Evolutionary conservation across 2,329 filamentous ascomycete species (phyloP), one percentile per base, ranked within the genome.

Genomic region (Colletotrichum lini): DNA sequence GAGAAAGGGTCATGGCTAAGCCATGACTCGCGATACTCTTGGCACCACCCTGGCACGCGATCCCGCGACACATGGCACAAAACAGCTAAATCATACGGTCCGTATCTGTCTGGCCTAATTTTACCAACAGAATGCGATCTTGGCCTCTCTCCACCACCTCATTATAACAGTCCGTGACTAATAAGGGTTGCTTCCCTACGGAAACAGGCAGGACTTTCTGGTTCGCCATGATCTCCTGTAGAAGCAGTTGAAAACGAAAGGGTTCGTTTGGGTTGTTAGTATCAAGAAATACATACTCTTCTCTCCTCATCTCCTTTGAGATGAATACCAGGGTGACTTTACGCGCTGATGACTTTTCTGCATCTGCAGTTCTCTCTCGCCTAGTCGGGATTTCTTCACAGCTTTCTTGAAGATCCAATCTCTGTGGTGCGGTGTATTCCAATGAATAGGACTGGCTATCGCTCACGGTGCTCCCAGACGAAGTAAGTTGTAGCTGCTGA

Each of bases 251-350:
- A 18, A 47, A 47, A 47, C 18, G 5, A 47, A 47, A 47, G 44
- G 44, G 1, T 47, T 47, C 18, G 44, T 47, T 47, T 47, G 6
- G 18, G 44, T 47, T 47, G 2, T 18, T n/a, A 47, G 44, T 47
- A 47, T 47, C 6, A 47, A 47, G 44, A 53, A 53, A 30, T 2
- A 53, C 15, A 53, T 53, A 53, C 50, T 53, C 50, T 53, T 53
- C 50, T 53, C 50, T 53, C n/a, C 26, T 53, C 13, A 18, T 30
- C 50, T 53, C 50, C 16, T 30, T 53, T 15, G n/a, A 18, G 13
- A 53, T 53, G 13, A 53, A 53, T 18, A 26, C 13, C 0, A 53
- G 50, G 3, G 23, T 53, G 15, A 53, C 50, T 53, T 53, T 53
- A 16, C 26, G 26, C 15, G 13, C 50, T 53, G 23, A 30, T 26